A percentile compares a stretch with the other conserved stretches of the same genome.
Conservation (phyloP, 345 rosid species). For the Euphorbia tirucalli region DNA sequence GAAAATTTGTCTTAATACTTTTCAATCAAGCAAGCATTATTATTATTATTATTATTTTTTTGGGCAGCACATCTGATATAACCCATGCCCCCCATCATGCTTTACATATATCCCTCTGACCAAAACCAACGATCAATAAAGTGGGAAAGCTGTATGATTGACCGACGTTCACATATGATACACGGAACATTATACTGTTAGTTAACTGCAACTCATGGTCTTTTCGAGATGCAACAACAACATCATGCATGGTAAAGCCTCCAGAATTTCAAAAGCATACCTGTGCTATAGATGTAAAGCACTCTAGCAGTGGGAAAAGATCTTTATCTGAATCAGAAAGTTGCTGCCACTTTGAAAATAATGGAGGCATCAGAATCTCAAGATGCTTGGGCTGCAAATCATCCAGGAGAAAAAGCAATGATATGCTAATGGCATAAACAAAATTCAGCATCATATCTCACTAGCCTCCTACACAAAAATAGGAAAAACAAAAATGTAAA, state of each 20-base stretch:
- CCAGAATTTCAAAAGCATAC: slow-evolving; percentile 31
- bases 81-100: not conserved
- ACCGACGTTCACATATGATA: not conserved
- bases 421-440: not conserved
- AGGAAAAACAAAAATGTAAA: not conserved
- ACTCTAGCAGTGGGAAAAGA: slow-evolving; percentile 82
- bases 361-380: slow-evolving; percentile 90
- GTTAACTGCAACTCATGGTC: not conserved
- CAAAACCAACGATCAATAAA: not conserved
- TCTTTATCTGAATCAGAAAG: slow-evolving; percentile 89
- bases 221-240: not conserved
- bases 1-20: not conserved
- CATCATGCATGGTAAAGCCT: not conserved
- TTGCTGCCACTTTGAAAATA: slow-evolving; percentile 89
- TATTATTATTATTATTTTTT: no score
- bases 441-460: not conserved
- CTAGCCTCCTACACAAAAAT: not conserved
- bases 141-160: not conserved
- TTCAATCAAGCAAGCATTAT: not conserved
- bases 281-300: slow-evolving; percentile 94
- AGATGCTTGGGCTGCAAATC: slow-evolving; percentile 68
- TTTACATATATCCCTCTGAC: not conserved
- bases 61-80: not conserved
- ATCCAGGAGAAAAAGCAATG: slow-evolving; percentile 3
- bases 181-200: not conserved